Percentiles rank a stretch among this genome's conserved stretches.
These are phyloP conservation scores for Cryphonectria radicalis DNA, from an alignment of 2,329 filamentous ascomycete genomes.

Conservation along the genomic window DNA sequence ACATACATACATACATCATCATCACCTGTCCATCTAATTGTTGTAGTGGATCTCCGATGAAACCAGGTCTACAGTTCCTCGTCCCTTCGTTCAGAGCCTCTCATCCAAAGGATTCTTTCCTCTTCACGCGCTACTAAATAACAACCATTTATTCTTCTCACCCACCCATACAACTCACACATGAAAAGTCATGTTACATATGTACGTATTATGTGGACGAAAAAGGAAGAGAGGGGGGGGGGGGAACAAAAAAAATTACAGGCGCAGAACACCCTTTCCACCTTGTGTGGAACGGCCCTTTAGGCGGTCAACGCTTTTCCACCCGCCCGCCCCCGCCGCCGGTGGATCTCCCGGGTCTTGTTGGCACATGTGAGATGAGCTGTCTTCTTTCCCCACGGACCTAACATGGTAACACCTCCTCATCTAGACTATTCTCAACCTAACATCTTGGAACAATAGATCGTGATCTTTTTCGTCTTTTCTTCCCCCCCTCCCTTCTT, in stretches of 20 bases:
- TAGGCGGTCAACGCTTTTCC: constrained; percentile 11
- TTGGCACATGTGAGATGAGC: constrained; percentile 27
- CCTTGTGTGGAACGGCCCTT: neutral
- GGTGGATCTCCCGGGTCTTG: constrained; percentile 3
- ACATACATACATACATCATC: too few species aligned
- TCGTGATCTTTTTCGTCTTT: neutral
- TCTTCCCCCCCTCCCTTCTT: neutral
- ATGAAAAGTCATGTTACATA: too few species aligned
- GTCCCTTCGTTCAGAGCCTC: neutral
- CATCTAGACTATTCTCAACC: neutral
- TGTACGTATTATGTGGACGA: too few species aligned
- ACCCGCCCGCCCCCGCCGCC: neutral
- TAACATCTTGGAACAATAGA: neutral
- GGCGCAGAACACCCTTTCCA: neutral
- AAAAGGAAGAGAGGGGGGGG: neutral
- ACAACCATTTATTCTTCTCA: too few species aligned
- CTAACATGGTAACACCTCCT: neutral
- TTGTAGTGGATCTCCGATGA: neutral
- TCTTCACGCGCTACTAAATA: too few species aligned
- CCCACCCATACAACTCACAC: too few species aligned
- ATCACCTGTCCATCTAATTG: neutral
- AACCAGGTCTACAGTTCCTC: neutral
- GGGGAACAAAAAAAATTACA: too few species aligned
- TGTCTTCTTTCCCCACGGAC: constrained; percentile 9
- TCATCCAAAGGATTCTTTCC: neutral